Evolutionary conservation across 768 basidiomycete genomes (phyloP).

Genomic region (Tulasnella calospora): DNA sequence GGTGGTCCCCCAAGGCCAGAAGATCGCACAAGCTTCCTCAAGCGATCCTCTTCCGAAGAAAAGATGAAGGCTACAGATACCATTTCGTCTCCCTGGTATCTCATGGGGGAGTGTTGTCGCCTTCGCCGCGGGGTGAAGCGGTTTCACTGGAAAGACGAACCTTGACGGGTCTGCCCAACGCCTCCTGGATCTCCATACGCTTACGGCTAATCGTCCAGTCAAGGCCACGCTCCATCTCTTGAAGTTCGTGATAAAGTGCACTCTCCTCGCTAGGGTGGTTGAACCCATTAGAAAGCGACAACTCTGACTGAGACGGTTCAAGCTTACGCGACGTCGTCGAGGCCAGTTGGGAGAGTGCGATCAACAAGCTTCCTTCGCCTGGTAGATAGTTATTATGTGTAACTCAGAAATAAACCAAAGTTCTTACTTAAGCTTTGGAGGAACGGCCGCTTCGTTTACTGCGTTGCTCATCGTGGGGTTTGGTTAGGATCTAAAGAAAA

Average conservation of each 20-base stretch:
- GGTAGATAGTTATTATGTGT: not conserved
- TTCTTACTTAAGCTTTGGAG: conserved; percentile 17
- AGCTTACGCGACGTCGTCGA: conserved; percentile 24
- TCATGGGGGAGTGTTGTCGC: not conserved
- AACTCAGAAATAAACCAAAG: not conserved
- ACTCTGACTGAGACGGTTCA: too few species aligned
- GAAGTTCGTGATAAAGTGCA: conserved; percentile 74
- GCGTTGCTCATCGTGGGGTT: conserved; percentile 11
- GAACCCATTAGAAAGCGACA: not conserved
- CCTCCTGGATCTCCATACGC: conserved; percentile 84
- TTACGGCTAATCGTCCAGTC: conserved; percentile 96
- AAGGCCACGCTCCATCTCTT: conserved; percentile 84
- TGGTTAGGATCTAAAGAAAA: not conserved
- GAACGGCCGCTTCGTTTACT: conserved; percentile 19
- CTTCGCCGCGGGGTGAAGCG: not conserved
- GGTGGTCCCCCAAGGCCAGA: not conserved
- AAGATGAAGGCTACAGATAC: not conserved
- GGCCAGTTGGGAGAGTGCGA: conserved; percentile 15
- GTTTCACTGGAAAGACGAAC: conserved; percentile 43
- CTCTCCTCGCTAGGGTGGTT: conserved; percentile 9
- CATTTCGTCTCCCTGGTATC: not conserved
- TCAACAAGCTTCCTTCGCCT: conserved; percentile 23
- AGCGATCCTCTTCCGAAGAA: not conserved
- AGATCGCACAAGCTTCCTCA: not conserved
- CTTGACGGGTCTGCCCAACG: conserved; percentile 65